Evolutionary conservation across 345 rosid genomes (phyloP).

Genomic region (Syzygium aqueum): DNA sequence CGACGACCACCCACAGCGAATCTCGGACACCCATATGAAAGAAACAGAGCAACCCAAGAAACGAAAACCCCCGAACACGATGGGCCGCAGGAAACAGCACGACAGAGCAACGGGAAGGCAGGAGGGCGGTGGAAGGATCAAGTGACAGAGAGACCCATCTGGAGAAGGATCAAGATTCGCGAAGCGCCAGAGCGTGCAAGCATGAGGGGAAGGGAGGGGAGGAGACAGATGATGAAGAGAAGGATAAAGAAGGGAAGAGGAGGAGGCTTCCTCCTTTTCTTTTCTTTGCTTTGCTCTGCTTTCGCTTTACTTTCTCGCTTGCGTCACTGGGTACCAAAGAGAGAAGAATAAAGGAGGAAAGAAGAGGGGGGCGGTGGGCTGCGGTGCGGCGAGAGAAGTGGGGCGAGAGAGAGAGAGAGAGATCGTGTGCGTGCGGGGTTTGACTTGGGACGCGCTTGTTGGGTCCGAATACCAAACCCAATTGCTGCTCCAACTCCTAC

Average conservation of each 20-base stretch:
- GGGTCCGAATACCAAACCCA: background rate
- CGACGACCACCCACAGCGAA: conserved; percentile 17
- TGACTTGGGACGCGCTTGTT: background rate
- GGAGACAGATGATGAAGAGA: background rate
- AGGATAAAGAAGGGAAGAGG: background rate
- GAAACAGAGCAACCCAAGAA: background rate
- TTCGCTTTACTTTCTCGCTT: background rate
- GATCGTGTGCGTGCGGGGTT: background rate
- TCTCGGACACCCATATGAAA: conserved; percentile 35
- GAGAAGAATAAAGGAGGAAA: conserved; percentile 1
- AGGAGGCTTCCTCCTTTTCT: background rate
- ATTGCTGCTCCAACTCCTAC: background rate
- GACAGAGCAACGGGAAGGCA: background rate
- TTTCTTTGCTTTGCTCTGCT: too few species aligned
- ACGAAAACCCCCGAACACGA: background rate
- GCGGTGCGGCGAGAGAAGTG: background rate
- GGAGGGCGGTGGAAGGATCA: background rate
- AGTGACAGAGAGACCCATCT: background rate
- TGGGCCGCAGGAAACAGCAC: background rate
- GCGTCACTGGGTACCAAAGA: background rate
- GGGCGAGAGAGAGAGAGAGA: background rate
- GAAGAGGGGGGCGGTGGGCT: background rate
- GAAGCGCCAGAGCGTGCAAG: background rate
- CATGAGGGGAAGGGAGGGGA: background rate
- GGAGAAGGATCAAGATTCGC: background rate